Conservation (phyloP, 108 stramenopile species). For the Nannochloropsis gaditana region DNA sequence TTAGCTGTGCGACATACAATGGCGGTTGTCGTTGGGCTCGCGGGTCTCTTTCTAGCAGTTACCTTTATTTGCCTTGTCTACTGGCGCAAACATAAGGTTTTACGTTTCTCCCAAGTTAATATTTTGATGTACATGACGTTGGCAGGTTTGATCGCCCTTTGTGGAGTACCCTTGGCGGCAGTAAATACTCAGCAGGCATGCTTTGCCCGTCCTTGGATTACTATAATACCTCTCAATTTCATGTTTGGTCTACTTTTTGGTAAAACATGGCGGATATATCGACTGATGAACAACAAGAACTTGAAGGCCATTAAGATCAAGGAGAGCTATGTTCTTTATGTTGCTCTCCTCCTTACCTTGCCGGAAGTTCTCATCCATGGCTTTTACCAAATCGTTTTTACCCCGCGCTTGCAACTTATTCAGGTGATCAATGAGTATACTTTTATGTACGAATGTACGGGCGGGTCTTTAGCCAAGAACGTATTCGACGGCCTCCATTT, state of each 20-base stretch:
- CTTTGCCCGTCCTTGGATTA: background rate
- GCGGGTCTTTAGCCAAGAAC: background rate
- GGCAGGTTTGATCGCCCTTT: constrained; percentile 9
- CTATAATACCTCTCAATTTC: background rate
- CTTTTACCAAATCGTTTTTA: background rate
- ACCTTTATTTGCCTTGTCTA: background rate
- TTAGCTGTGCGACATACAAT: background rate
- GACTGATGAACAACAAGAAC: background rate
- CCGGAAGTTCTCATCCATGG: background rate
- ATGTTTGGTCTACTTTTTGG: constrained; percentile 12
- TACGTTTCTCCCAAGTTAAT: constrained; percentile 10
- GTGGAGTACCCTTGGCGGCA: background rate
- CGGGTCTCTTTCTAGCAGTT: background rate
- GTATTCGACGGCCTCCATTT: background rate
- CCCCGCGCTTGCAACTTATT: background rate
- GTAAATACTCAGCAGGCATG: background rate
- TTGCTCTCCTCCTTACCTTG: constrained; percentile 6
- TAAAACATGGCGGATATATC: background rate
- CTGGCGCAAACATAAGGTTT: background rate
- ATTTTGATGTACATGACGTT: constrained; percentile 18
- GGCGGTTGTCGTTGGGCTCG: background rate
- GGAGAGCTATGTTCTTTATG: background rate
- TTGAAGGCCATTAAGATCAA: constrained; percentile 2
- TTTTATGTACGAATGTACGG: background rate
- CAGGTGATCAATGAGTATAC: constrained; percentile 3